Base-by-base conservation (phyloP, 2,329 filamentous ascomycete species). In the Ophiostoma populinum region DNA sequence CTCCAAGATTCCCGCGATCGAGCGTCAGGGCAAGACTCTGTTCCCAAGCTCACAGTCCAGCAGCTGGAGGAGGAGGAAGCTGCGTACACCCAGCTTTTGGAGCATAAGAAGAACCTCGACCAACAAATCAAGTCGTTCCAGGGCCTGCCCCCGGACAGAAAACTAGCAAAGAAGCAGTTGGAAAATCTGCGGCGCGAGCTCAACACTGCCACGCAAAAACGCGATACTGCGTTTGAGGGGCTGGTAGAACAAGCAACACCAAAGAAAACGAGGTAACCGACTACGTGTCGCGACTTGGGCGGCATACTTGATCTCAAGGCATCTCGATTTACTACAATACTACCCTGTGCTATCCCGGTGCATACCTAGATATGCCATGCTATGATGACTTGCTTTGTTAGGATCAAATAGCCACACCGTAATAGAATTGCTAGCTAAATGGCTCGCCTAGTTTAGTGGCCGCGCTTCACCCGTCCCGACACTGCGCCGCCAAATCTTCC, bases 211-310 rank as follows among this genome's bases (percentile, higher is more conserved):
- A 74, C 65, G 19, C 62, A 62, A 43, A 63, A 65, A 45, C 67
- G 85, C 36, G 82, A 93, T 51, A 63, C 58, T 20, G 61, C 82
- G 36, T 92, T 92, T 50, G 82, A 87, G 49, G 67, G 64, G 2
- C 51, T 90, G 31, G 71, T 82, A 3, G 70, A 74, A 46, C 59
- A 63, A 26, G 67, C 71, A 48, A 72, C 67, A 36, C 69, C 69
- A 2, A 54, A 57, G 38, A 65, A 61, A 18, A 33, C 18, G 10
- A 32, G 15, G 18, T 28, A n/a, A n/a, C n/a, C n/a, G 12, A 33
- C n/a, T 8, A 10, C 11, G 24, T 12, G n/a, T 12, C 24, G 24
- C 6, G 7, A 24, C 24, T 24, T n/a, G n/a, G n/a, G n/a, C n/a
- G n/a, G n/a, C n/a, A n/a, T n/a, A n/a, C n/a, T n/a, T n/a, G n/a